A percentile compares a stretch with the other conserved stretches of the same genome.
Conservation (phyloP, 768 basidiomycete species). For the Tricholoma sp. region DNA sequence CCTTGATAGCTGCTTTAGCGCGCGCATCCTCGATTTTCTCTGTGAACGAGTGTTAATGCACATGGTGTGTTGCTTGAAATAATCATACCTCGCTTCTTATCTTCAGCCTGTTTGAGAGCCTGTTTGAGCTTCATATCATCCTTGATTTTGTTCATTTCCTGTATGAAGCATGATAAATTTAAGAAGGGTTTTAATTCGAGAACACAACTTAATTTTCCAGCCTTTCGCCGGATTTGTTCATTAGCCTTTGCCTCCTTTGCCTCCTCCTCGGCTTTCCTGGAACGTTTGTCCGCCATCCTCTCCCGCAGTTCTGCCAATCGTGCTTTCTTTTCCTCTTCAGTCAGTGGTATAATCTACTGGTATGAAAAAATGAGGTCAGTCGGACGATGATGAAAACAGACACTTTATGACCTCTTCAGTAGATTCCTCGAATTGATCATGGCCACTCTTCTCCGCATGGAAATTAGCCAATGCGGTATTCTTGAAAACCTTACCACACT, state of each 20-base stretch:
- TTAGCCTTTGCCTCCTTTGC: slow-evolving; percentile 67
- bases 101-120: slow-evolving; percentile 76
- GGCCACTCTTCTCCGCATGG: slow-evolving; percentile 93
- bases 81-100: slow-evolving; percentile 65
- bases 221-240: slow-evolving; percentile 79
- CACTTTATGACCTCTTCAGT: slow-evolving; percentile 69
- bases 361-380: background rate
- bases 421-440: slow-evolving; percentile 94
- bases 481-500: slow-evolving; percentile 82
- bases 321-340: slow-evolving; percentile 87
- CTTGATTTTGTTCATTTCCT: slow-evolving; percentile 70
- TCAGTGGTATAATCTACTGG: slow-evolving; percentile 81
- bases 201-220: slow-evolving; percentile 55
- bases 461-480: slow-evolving; percentile 87
- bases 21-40: slow-evolving; percentile 89
- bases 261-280: slow-evolving; percentile 66
- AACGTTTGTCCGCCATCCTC: slow-evolving; percentile 79
- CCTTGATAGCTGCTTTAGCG: slow-evolving; percentile 82
- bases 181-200: background rate
- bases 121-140: slow-evolving; percentile 79
- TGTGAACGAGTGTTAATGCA: slow-evolving; percentile 22
- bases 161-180: background rate
- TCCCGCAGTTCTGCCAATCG: slow-evolving; percentile 73
- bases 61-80: background rate
- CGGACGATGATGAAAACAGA: background rate